Base-by-base conservation (phyloP, 2,329 filamentous ascomycete species). In the Graphium sp. region DNA sequence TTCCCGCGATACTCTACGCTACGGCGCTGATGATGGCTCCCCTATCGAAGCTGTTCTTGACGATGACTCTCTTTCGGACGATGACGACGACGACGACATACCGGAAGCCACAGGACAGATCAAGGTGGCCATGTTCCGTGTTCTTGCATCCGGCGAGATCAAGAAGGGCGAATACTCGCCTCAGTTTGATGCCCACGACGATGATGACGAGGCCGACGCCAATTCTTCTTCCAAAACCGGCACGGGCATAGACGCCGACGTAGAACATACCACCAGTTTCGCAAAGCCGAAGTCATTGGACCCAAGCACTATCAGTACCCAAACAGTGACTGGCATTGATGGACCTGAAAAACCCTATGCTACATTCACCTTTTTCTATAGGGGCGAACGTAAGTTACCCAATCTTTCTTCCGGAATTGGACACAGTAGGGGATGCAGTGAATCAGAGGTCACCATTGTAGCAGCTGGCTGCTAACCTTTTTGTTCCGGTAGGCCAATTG, bases 241-340 rank as follows among this genome's bases (percentile, higher is more conserved):
- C 11, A 31, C 34, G 9, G 61, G 62, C 17, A 70, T 79, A 34
- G 80, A 85, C 41, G 78, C 73, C 22, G 83, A 93, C 44, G 70
- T 94, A 32, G 89, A 95, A 53, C 89, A 98, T 49, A 95, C 89
- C 2, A 95, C 89, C 6, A 93, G 85, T 47, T 95, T 95, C 52
- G 87, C 87, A 7, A 92, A 94, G 55, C 87, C 85, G 10, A 95
- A 94, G 62, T 79, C 83, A 2, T 63, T 94, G 30, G 91, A 95
- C 55, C 87, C 87, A 0, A 94, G 94, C 56, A 84, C 83, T 3
- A 98, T 98, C 46, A 95, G 85, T 46, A 98, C 89, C 3, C 89
- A 98, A 55, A 98, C 89, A 0, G 89, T 98, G n/a, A 95, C 89
- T 7, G 89, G 87, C 12, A 92, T 95, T 36, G 89, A 98, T 49